Evolutionary conservation across 768 basidiomycete species (phyloP).

Genomic region (Chalciporus chontae): DNA sequence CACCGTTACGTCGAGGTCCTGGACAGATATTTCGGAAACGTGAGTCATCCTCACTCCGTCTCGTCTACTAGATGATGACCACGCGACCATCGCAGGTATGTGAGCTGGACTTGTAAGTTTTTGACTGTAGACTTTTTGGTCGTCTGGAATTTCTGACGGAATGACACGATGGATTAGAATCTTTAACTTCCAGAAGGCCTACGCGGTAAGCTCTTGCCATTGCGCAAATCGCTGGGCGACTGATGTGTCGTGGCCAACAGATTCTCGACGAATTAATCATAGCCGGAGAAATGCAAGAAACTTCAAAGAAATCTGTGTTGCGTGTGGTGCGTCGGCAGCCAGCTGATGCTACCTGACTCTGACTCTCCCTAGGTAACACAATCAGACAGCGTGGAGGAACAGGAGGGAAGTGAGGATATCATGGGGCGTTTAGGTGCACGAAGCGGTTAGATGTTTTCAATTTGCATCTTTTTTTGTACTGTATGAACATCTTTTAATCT

Average conservation of each 20-base stretch:
- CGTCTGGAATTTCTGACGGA: background rate
- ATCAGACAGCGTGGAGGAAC: conserved; percentile 79
- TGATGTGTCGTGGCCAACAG: conserved; percentile 31
- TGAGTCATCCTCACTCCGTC: conserved; percentile 16
- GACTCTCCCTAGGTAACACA: conserved; percentile 64
- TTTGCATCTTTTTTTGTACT: background rate
- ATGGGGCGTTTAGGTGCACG: conserved; percentile 75
- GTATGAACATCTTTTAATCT: conserved; percentile 11
- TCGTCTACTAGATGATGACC: background rate
- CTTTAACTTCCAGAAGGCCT: conserved; percentile 98
- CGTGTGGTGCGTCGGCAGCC: conserved; percentile 42
- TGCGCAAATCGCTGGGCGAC: background rate
- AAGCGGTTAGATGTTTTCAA: conserved; percentile 48
- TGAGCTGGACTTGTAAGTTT: conserved; percentile 86
- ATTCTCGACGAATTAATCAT: conserved; percentile 92
- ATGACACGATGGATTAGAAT: conserved; percentile 48
- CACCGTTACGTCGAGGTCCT: conserved; percentile 94
- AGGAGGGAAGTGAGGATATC: conserved; percentile 79
- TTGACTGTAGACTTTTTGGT: background rate
- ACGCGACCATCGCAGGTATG: conserved; percentile 53
- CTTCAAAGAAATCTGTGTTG: conserved; percentile 71
- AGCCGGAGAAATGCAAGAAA: conserved; percentile 91
- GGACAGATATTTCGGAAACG: conserved; percentile 53
- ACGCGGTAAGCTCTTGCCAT: conserved; percentile 51
- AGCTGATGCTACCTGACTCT: conserved; percentile 10